phyloP scores from a whole-genome alignment of 2,329 filamentous ascomycete genomes.

The Diaporthe sp. region DNA sequence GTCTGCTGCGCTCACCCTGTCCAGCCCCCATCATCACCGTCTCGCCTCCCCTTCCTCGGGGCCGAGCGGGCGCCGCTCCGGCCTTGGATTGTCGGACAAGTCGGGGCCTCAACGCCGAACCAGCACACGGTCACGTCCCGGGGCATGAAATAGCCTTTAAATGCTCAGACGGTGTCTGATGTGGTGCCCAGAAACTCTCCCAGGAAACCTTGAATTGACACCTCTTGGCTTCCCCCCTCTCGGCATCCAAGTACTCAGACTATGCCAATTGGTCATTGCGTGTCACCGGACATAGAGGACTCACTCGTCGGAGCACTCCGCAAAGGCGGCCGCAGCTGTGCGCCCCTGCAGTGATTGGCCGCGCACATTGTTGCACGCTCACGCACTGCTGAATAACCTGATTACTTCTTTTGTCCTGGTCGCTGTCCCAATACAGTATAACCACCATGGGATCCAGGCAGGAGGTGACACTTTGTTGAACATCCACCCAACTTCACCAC shows the following conservation, averaged over 20 bases:
- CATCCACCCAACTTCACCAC: conserved; percentile 29
- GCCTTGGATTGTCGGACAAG: not conserved
- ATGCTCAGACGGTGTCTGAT: not conserved
- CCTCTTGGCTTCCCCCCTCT: not conserved
- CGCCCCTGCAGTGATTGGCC: conserved; percentile 27
- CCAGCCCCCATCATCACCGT: not conserved
- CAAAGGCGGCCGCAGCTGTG: conserved; percentile 26
- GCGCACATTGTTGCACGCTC: conserved; percentile 30
- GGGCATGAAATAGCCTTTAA: not conserved
- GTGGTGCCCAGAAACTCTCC: not conserved
- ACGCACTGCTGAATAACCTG: conserved; percentile 37
- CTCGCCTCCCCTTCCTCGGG: conserved; percentile 7
- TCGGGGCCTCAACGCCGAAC: conserved; percentile 4
- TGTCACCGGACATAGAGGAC: conserved; percentile 19
- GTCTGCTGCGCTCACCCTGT: not conserved
- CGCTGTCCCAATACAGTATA: conserved; percentile 31
- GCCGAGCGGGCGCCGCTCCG: conserved; percentile 11
- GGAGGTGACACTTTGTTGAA: conserved; percentile 30
- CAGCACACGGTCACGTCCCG: not conserved
- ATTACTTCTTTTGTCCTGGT: conserved; percentile 36
- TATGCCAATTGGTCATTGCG: not conserved
- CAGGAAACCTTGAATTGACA: not conserved
- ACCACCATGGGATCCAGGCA: conserved; percentile 14
- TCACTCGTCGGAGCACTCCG: conserved; percentile 1
- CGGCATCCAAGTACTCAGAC: not conserved